These are phyloP conservation scores for Zancudomyces culisetae DNA, from an alignment of 371 early-diverging fungal genomes.

Conservation along the genomic window DNA sequence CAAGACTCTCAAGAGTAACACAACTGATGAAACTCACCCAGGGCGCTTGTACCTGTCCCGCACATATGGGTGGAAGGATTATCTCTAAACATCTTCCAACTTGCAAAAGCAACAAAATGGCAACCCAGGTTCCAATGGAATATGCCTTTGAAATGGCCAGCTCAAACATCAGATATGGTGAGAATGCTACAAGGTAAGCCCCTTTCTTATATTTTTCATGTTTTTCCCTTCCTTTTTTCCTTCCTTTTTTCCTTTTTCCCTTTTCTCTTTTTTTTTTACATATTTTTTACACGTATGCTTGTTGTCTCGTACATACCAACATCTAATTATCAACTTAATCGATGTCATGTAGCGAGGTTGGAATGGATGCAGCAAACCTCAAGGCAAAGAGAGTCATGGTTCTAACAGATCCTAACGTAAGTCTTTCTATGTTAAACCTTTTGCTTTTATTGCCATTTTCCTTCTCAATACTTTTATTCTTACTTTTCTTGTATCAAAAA, in stretches of 20 bases:
- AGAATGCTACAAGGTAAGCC: constrained; percentile 55
- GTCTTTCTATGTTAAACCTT: too few relatives aligned
- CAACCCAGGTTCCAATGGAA: constrained; percentile 19
- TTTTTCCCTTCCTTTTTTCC: too few relatives aligned
- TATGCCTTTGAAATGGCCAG: constrained; percentile 83
- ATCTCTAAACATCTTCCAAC: background rate
- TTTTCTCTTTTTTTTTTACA: too few relatives aligned
- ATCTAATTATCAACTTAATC: too few relatives aligned
- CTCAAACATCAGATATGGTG: constrained; percentile 70
- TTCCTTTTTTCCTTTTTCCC: too few relatives aligned
- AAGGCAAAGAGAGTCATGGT: constrained; percentile 63
- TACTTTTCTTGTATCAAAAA: too few relatives aligned
- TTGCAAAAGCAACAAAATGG: background rate
- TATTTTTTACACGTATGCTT: too few relatives aligned
- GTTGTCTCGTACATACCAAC: too few relatives aligned
- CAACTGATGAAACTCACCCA: constrained; percentile 2
- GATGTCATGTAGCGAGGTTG: constrained; percentile 69
- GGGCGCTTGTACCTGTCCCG: constrained; percentile 3
- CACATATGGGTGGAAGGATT: constrained; percentile 3
- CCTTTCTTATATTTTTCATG: too few relatives aligned
- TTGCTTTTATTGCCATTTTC: too few relatives aligned
- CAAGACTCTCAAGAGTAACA: constrained; percentile 2
- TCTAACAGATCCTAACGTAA: constrained; percentile 53
- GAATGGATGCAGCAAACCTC: constrained; percentile 63
- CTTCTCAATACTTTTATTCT: too few relatives aligned